A percentile compares a stretch with the other conserved stretches of the same genome.
phyloP scores from a whole-genome alignment of 2,329 filamentous ascomycete species.

The Colletotrichum abscissum region DNA sequence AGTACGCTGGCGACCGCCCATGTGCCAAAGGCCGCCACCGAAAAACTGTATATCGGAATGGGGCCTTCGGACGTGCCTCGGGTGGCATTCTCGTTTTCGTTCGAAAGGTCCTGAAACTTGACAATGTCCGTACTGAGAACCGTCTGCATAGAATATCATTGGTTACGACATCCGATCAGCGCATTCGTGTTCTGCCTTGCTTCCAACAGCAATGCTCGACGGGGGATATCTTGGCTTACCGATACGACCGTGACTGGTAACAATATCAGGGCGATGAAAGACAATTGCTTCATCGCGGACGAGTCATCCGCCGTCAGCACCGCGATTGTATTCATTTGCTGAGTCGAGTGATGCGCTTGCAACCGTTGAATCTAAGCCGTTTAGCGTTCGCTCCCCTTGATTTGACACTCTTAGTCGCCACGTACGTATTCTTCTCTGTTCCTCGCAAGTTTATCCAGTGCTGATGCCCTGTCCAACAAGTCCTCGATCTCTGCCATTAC shows the following conservation, averaged over 20 bases:
- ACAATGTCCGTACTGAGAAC: slow-evolving; percentile 33
- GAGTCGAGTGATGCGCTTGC: slow-evolving; percentile 27
- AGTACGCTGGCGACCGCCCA: slow-evolving; percentile 28
- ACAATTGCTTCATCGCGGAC: slow-evolving; percentile 28
- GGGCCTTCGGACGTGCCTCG: neutral
- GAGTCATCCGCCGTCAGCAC: slow-evolving; percentile 27
- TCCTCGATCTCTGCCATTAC: slow-evolving; percentile 21
- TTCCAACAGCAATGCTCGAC: neutral
- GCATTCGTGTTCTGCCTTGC: neutral
- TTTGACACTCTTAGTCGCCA: neutral
- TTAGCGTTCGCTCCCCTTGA: neutral
- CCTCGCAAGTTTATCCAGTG: slow-evolving; percentile 20
- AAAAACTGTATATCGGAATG: slow-evolving; percentile 21
- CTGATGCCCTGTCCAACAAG: slow-evolving; percentile 14
- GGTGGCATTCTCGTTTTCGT: slow-evolving; percentile 18
- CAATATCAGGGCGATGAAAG: slow-evolving; percentile 23
- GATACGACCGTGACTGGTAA: slow-evolving; percentile 29
- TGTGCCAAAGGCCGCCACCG: slow-evolving; percentile 27
- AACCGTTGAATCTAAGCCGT: slow-evolving; percentile 24
- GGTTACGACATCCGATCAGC: slow-evolving; percentile 13
- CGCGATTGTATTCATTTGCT: slow-evolving; percentile 23
- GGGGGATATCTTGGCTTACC: slow-evolving; percentile 4
- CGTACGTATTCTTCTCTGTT: slow-evolving; percentile 30
- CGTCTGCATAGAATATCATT: slow-evolving; percentile 11
- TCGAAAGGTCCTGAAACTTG: slow-evolving; percentile 30